Evolutionary conservation across 495 filamentous ascomycete genomes (phyloP).

Genomic region (Annulohypoxylon stygium): DNA sequence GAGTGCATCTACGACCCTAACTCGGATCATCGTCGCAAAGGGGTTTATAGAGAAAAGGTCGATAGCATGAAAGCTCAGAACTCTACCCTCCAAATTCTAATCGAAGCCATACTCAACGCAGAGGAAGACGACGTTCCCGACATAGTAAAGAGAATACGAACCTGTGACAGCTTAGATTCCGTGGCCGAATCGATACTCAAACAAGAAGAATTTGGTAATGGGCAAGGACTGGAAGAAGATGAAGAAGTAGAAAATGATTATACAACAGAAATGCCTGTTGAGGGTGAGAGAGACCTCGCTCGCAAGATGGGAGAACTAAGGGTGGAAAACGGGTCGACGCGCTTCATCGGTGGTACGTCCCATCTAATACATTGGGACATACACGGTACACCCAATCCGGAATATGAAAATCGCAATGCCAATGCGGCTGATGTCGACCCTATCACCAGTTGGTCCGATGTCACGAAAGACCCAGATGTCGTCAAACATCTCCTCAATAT

Average conservation of each 20-base stretch:
- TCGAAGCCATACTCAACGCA: slow-evolving; percentile 93
- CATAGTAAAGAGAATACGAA: slow-evolving; percentile 87
- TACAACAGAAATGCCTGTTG: slow-evolving; percentile 61
- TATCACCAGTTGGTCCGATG: slow-evolving; percentile 85
- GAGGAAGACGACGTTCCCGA: slow-evolving; percentile 84
- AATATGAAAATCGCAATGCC: slow-evolving; percentile 62
- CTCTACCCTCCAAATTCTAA: slow-evolving; percentile 88
- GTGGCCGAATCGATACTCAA: slow-evolving; percentile 85
- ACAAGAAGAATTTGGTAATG: slow-evolving; percentile 58
- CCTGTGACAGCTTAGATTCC: slow-evolving; percentile 90
- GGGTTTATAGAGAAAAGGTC: slow-evolving; percentile 95
- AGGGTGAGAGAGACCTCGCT: slow-evolving; percentile 87
- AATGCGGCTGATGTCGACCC: slow-evolving; percentile 69
- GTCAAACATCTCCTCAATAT: slow-evolving; percentile 92
- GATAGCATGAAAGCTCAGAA: slow-evolving; percentile 89
- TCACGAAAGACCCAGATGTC: slow-evolving; percentile 82
- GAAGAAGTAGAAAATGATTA: slow-evolving; percentile 56
- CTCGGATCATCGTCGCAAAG: slow-evolving; percentile 94
- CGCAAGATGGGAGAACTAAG: slow-evolving; percentile 93
- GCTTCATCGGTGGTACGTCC: slow-evolving; percentile 95
- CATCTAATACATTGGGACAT: slow-evolving; percentile 80
- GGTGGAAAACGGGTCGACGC: slow-evolving; percentile 88
- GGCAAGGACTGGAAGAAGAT: slow-evolving; percentile 60
- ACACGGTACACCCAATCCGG: slow-evolving; percentile 68
- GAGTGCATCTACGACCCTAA: slow-evolving; percentile 95